A percentile compares a stretch with the other conserved stretches of the same genome.
Conservation (phyloP, 176 grass and related monocot species). For the Elaeis guineensis region DNA sequence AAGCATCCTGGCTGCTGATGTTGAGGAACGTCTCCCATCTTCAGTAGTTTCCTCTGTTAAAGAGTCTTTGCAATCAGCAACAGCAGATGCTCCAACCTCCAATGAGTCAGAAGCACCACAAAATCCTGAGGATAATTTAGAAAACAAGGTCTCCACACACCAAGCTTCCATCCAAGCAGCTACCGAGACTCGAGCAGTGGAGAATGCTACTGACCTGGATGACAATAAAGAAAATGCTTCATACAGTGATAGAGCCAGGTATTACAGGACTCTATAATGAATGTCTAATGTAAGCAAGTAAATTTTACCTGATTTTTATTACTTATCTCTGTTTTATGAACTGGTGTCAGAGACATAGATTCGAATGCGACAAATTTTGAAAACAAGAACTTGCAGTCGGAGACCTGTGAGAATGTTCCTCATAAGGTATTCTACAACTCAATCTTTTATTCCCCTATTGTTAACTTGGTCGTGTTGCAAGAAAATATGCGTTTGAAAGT, state of each 20-base stretch:
- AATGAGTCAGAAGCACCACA: not conserved
- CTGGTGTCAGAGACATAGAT: constrained; percentile 1
- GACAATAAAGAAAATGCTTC: constrained; percentile 69
- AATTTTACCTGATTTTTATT: not conserved
- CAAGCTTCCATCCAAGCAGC: constrained; percentile 2
- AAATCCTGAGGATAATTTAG: constrained; percentile 8
- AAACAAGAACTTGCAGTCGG: constrained; percentile 25
- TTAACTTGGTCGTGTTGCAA: not conserved
- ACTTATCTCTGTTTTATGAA: constrained; percentile 6
- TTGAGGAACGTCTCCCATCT: constrained; percentile 7
- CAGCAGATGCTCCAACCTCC: not conserved
- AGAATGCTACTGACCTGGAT: constrained; percentile 5
- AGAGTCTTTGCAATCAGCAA: not conserved
- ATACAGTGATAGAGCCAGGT: constrained; percentile 14
- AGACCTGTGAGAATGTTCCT: constrained; percentile 43
- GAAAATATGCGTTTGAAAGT: constrained; percentile 10
- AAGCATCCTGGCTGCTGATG: not conserved
- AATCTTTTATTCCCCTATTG: not conserved
- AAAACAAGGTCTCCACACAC: not conserved
- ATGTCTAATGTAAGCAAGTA: too few species aligned
- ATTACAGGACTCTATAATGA: not conserved
- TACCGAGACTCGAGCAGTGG: constrained; percentile 8
- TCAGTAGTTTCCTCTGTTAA: too few species aligned
- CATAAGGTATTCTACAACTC: constrained; percentile 41
- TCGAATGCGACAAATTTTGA: not conserved